Percentiles rank a stretch among this genome's conserved stretches.
These are phyloP conservation scores for Russula ochroleuca DNA, from an alignment of 768 basidiomycete species.

Conservation along the genomic window DNA sequence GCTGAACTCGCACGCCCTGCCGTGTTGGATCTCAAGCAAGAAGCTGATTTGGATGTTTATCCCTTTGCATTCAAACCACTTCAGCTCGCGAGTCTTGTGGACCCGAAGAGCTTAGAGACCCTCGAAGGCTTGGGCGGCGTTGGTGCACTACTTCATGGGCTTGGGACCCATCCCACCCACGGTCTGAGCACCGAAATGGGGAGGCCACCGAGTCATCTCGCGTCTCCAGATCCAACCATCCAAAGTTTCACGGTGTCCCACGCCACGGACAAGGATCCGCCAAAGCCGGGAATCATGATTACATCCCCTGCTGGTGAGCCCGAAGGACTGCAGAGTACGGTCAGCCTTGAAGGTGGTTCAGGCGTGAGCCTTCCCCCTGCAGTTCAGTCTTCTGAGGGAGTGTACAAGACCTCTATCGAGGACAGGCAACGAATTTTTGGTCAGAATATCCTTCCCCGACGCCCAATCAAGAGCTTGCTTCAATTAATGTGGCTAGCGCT, in stretches of 20 bases:
- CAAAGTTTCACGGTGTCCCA: conserved; percentile 1
- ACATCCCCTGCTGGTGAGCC: conserved; percentile 39
- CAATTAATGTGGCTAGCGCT: conserved; percentile 58
- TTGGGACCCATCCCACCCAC: conserved; percentile 58
- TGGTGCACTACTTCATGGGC: conserved; percentile 57
- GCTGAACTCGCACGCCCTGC: conserved; percentile 29
- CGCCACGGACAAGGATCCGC: conserved; percentile 32
- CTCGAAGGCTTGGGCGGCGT: conserved; percentile 71
- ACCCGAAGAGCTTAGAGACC: conserved; percentile 74
- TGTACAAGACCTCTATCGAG: conserved; percentile 38
- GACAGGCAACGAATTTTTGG: conserved; percentile 50
- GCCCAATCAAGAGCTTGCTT: conserved; percentile 47
- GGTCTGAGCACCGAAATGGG: conserved; percentile 38
- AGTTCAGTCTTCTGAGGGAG: conserved; percentile 10
- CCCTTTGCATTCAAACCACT: conserved; percentile 75
- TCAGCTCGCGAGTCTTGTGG: conserved; percentile 78
- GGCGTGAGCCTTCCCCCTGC: background rate
- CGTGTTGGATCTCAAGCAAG: conserved; percentile 36
- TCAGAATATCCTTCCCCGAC: conserved; percentile 46
- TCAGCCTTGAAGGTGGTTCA: conserved; percentile 14
- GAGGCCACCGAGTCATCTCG: background rate
- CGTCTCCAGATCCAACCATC: conserved; percentile 4
- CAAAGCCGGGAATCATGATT: conserved; percentile 36
- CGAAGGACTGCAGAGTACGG: conserved; percentile 20
- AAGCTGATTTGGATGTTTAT: conserved; percentile 51